Conservation (phyloP, 306 rosid species). For the Herpetospermum pedunculosum region DNA sequence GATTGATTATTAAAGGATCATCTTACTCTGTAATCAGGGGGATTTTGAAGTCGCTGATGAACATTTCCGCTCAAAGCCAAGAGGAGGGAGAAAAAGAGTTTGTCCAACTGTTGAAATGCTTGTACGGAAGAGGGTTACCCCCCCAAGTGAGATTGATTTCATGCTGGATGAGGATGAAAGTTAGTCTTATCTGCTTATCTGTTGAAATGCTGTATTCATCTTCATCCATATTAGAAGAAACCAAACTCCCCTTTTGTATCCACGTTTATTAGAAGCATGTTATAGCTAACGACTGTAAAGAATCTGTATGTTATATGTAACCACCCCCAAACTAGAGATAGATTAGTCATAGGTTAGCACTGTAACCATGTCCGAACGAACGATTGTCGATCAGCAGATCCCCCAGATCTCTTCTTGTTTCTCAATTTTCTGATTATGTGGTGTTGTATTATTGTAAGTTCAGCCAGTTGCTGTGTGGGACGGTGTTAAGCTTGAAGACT, state of each 20-base stretch:
- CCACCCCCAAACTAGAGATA: too few relatives aligned
- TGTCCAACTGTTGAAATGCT: slow-evolving; percentile 61
- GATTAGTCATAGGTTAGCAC: too few relatives aligned
- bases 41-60: slow-evolving; percentile 68
- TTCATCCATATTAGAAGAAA: not conserved
- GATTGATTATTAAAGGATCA: not conserved
- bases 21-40: slow-evolving; percentile 33
- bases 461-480: too few relatives aligned
- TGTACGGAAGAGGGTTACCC: slow-evolving; percentile 59
- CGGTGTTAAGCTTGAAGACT: too few relatives aligned
- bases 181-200: not conserved
- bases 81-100: slow-evolving; percentile 71
- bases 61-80: slow-evolving; percentile 56
- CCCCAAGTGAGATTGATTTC: slow-evolving; percentile 33
- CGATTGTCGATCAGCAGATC: too few relatives aligned
- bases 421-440: too few relatives aligned
- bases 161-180: not conserved
- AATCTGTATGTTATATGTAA: not conserved
- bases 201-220: too few relatives aligned
- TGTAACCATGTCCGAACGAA: too few relatives aligned
- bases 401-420: too few relatives aligned
- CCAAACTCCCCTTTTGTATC: not conserved
- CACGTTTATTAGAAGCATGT: not conserved
- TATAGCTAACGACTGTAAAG: not conserved
- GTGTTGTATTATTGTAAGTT: too few relatives aligned